phyloP scores from a whole-genome alignment of 306 rosid species.

The Pterocarpus macrocarpus region DNA sequence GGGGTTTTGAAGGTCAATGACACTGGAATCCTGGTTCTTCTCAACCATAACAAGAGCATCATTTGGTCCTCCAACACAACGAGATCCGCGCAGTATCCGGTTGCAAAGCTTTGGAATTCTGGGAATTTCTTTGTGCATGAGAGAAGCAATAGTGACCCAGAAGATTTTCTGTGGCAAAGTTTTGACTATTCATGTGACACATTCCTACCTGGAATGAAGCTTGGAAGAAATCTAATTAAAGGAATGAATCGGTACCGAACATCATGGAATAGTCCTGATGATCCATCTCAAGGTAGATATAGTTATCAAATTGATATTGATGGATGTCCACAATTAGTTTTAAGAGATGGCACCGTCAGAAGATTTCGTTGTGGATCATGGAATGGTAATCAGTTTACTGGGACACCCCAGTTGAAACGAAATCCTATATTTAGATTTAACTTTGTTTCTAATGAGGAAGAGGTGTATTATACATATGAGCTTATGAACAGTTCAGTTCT shows the following conservation, averaged over 20 bases:
- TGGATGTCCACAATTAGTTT: slow-evolving; percentile 31
- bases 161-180: slow-evolving; percentile 54
- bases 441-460: too few relatives aligned
- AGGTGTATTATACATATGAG: too few relatives aligned
- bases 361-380: too few relatives aligned
- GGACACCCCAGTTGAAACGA: too few relatives aligned
- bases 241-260: not conserved
- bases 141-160: slow-evolving; percentile 1
- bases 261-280: slow-evolving; percentile 47
- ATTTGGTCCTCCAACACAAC: slow-evolving; percentile 54
- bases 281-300: slow-evolving; percentile 48
- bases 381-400: too few relatives aligned
- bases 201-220: too few relatives aligned
- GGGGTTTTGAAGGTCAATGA: too few relatives aligned
- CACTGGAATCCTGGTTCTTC: slow-evolving; percentile 39
- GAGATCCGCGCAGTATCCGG: slow-evolving; percentile 15
- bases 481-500: too few relatives aligned
- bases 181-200: slow-evolving; percentile 41
- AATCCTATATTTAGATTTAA: too few relatives aligned
- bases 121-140: slow-evolving; percentile 59
- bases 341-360: slow-evolving; percentile 18
- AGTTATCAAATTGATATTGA: slow-evolving; percentile 33
- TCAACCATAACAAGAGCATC: slow-evolving; percentile 41
- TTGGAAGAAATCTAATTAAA: too few relatives aligned
- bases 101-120: slow-evolving; percentile 51